Base-by-base conservation (phyloP, 1,284 basidiomycete genomes). In the Sporisorium reilianum region DNA sequence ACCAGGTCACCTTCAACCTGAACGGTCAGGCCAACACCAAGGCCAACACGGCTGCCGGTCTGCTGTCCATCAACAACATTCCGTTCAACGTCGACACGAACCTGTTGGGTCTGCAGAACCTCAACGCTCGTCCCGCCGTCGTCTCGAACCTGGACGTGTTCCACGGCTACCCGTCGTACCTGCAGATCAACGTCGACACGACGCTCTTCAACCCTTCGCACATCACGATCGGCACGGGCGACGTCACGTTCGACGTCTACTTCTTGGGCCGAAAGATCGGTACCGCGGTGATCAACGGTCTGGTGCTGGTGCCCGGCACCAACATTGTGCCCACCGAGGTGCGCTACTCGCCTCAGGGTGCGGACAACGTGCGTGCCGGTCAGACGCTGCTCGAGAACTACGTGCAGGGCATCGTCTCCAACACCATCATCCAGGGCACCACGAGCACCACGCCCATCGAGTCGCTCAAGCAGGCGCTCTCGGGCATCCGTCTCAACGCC, bases 1-100 rank as follows among this genome's bases (percentile, higher is more conserved):
- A 82, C 34, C 85, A 80, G n/a, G 86, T 90, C 75, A 88, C 87
- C 0, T 86, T 93, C 71, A 84, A 85, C 9, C 85, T 93, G 5
- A 88, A 88, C 22, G 91, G 91, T 20, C 77, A 85, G 18, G 90
- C 90, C 10, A 88, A 89, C 77, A 79, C 80, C 48, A 88, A 89
- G 62, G 90, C 90, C 5, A 85, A 86, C n/a, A 93, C 92, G 2
- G 91, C 90, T 5, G 89, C 92, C 55, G 92, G 92, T n/a, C 75
- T 89, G n/a, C 84, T 93, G 53, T 83, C 77, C 28, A 69, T 89
- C 87, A 20, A 84, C 32, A 88, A 87, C 67, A 91, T 93, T 70
- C 86, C 86, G 11, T 93, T 93, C 81, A 87, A 88, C 5, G 90
- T 92, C 10, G 84, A 88, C 59, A 90, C 90, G 2, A 86, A 87